These are phyloP conservation scores for Boletus sp. DNA, from an alignment of 1,284 basidiomycete genomes.

Conservation along the genomic window DNA sequence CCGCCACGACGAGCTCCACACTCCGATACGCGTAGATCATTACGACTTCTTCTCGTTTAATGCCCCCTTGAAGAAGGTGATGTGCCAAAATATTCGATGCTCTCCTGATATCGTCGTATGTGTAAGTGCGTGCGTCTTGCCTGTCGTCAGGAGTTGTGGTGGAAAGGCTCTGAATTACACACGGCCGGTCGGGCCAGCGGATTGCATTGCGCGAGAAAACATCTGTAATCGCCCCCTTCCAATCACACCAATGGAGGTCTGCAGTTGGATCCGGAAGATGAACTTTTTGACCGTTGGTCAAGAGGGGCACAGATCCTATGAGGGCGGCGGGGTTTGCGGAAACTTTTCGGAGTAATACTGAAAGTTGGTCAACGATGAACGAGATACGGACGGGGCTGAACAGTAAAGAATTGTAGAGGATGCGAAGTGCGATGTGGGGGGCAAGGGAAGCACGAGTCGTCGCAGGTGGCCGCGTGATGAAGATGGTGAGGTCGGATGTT, in stretches of 20 bases:
- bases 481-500: constrained; percentile 89
- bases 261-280: constrained; percentile 82
- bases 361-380: constrained; percentile 83
- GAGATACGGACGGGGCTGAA: constrained; percentile 82
- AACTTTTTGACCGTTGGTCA: constrained; percentile 69
- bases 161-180: constrained; percentile 79
- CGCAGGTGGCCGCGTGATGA: constrained; percentile 64
- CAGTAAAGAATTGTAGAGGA: constrained; percentile 93
- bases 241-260: constrained; percentile 96
- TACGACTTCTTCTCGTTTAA: constrained; percentile 93
- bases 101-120: constrained; percentile 79
- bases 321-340: constrained; percentile 56
- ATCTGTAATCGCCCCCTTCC: constrained; percentile 93
- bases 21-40: constrained; percentile 99
- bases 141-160: constrained; percentile 37
- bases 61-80: constrained; percentile 79
- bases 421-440: constrained; percentile 77
- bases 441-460: constrained; percentile 70
- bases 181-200: constrained; percentile 72
- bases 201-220: constrained; percentile 85
- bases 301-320: constrained; percentile 76
- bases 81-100: constrained; percentile 92
- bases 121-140: constrained; percentile 63
- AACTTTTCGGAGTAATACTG: constrained; percentile 74
- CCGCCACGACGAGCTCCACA: constrained; percentile 95